Evolutionary conservation across 2,329 filamentous ascomycete species (phyloP), one percentile per base, ranked within the genome.

Genomic region (Pseudogymnoascus sp.): DNA sequence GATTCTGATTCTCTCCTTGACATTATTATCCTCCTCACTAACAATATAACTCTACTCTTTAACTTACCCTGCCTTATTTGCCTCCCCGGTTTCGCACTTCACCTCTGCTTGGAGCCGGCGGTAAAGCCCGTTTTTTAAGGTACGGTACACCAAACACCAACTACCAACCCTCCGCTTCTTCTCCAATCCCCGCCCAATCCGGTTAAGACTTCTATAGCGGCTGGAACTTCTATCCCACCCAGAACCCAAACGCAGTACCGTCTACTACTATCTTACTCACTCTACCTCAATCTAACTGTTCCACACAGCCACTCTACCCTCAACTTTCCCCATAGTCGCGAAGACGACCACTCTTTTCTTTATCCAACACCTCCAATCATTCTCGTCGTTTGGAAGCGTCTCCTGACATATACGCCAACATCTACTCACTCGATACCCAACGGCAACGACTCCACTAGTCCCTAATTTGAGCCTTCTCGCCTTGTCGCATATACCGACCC

Each of bases 141-240:
- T 48, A 48, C 25, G 42, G 13, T 48, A 48, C 42, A 48, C 42
- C 42, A 48, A 48, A 48, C 42, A 48, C 12, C 25, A 29, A 9
- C 21, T 33, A 38, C 58, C 41, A 35, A 62, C 51, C 62, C 44
- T 21, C 41, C 39, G 21, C 62, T 60, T 55, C 42, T 42, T 55
- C 55, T 59, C 55, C 55, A 41, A 62, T 21, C 21, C 21, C 59
- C 61, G 38, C 59, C 60, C 61, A 33, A 61, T 55, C 51, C 58
- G 51, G 58, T 36, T 25, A 58, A 35, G 31, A 12, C 6, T 39
- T 48, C 48, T 58, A 31, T 59, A 36, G 38, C 38, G 38, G 17
- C 58, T 41, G 33, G 58, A 36, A 36, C 58, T 59, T 59, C 58
- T 36, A 41, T 55, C 38, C 31, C 59, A 15, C 42, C 21, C 21